Base-by-base conservation (phyloP, 345 rosid species). In the Populus pruinosa region DNA sequence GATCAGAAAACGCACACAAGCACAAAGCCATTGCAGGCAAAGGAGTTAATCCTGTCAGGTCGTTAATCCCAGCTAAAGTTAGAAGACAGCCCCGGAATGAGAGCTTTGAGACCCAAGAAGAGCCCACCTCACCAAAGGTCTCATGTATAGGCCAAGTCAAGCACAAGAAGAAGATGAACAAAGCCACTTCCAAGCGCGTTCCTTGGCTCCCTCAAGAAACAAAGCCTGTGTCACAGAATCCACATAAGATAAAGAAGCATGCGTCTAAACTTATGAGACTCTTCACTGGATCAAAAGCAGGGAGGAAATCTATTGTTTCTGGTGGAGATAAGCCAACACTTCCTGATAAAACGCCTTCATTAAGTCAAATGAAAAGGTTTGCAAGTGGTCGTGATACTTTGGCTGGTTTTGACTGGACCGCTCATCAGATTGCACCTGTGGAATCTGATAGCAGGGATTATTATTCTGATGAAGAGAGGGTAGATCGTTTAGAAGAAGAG, bases 121-220 rank as follows among this genome's bases (percentile, higher is more conserved):
- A 92, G 63, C 98, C 98, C 11, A 87, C 87, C 23, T 94, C 98
- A 6, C 98, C 98, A 8, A 94, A 94, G 80, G 86, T 94, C 49
- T 94, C 98, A 0, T 94, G 98, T 73, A 92, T 94, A 82, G 98
- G 98, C 21, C 94, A 92, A 75, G 89, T 94, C 91, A 94, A 94
- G 85, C 86, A 83, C 69, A 89, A 81, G 83, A 88, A 87, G 72
- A 85, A 77, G 38, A 80, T 76, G 43, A 41, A 56, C 4, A 56
- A 41, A 13, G 79, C 55, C 33, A 53, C 72, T 53, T 53, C 20
- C 25, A 59, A 76, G 39, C 67, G 70, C 0, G 59, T 63, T 29
- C 53, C 70, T 41, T 41, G 44, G 44, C 69, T 23, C 73, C 79
- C 85, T 6, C 75, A 78, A 78, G 76, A 79, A 49, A 27, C 67